Evolutionary conservation across 371 early-diverging fungal species (phyloP).

Genomic region (Mucor indicus): DNA sequence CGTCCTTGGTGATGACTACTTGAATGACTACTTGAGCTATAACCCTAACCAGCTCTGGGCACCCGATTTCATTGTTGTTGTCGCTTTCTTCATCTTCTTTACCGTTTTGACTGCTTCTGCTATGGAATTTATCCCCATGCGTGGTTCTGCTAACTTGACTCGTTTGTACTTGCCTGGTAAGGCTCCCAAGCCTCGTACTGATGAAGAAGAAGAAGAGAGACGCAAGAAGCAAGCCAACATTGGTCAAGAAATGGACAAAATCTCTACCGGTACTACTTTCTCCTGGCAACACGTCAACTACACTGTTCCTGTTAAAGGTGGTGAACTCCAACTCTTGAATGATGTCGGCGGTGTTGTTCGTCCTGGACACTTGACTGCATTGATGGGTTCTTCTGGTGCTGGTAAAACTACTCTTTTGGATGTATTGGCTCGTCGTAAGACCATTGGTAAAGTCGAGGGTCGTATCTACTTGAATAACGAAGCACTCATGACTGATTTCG

Average conservation of each 20-base stretch:
- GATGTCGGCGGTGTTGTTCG: slow-evolving; percentile 51
- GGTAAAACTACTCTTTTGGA: slow-evolving; percentile 91
- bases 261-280: slow-evolving; percentile 45
- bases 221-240: slow-evolving; percentile 21
- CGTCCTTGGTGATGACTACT: slow-evolving; percentile 61
- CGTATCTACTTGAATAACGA: slow-evolving; percentile 58
- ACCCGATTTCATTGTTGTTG: slow-evolving; percentile 34
- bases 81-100: slow-evolving; percentile 43
- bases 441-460: slow-evolving; percentile 71
- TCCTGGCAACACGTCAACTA: slow-evolving; percentile 57
- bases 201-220: slow-evolving; percentile 28
- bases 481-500: slow-evolving; percentile 50
- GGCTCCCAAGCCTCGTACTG: slow-evolving; percentile 25
- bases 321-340: slow-evolving; percentile 47
- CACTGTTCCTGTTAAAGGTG: slow-evolving; percentile 53
- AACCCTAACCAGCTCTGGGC: slow-evolving; percentile 29
- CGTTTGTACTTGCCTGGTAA: slow-evolving; percentile 49
- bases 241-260: slow-evolving; percentile 29
- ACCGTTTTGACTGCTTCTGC: slow-evolving; percentile 35
- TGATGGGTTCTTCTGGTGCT: slow-evolving; percentile 85
- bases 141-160: slow-evolving; percentile 43
- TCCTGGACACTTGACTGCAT: slow-evolving; percentile 67
- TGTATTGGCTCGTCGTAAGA: slow-evolving; percentile 75
- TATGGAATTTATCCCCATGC: slow-evolving; percentile 47
- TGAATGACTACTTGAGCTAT: slow-evolving; percentile 54